Percentiles rank a stretch among this genome's conserved stretches.
These are phyloP conservation scores for Kwoniella dejecticola DNA, from an alignment of 768 basidiomycete genomes.

Conservation along the genomic window DNA sequence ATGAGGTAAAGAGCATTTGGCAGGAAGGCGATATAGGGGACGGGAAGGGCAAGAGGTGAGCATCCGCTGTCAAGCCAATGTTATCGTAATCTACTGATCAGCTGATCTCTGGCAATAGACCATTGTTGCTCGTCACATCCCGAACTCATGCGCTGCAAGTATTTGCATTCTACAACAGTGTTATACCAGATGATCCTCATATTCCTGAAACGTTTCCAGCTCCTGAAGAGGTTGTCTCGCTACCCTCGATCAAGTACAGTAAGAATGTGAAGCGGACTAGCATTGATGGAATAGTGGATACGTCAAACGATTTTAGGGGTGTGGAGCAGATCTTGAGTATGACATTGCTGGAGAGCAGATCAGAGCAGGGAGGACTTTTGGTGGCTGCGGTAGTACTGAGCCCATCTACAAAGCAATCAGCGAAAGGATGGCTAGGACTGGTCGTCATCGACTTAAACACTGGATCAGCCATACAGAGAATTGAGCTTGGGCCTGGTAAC, in stretches of 20 bases:
- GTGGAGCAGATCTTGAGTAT: slow-evolving; percentile 2
- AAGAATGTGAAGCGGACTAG: neutral
- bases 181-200: slow-evolving; percentile 34
- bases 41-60: slow-evolving; percentile 37
- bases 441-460: slow-evolving; percentile 26
- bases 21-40: slow-evolving; percentile 34
- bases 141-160: slow-evolving; percentile 34
- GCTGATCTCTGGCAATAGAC: slow-evolving; percentile 9
- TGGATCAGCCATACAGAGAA: slow-evolving; percentile 25
- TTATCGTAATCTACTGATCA: neutral
- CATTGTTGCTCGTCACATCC: slow-evolving; percentile 26
- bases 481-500: slow-evolving; percentile 23
- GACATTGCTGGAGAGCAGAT: slow-evolving; percentile 4
- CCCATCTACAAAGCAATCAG: neutral
- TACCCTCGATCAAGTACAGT: slow-evolving; percentile 26
- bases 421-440: slow-evolving; percentile 14
- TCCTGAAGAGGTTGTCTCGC: slow-evolving; percentile 39
- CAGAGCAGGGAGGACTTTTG: neutral
- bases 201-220: slow-evolving; percentile 30
- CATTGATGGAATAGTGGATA: neutral
- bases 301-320: neutral
- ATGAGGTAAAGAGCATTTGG: slow-evolving; percentile 23
- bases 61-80: neutral
- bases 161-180: slow-evolving; percentile 10
- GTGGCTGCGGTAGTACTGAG: neutral